Evolutionary conservation across 1,284 basidiomycete genomes (phyloP).

Genomic region (Trametes sp.): DNA sequence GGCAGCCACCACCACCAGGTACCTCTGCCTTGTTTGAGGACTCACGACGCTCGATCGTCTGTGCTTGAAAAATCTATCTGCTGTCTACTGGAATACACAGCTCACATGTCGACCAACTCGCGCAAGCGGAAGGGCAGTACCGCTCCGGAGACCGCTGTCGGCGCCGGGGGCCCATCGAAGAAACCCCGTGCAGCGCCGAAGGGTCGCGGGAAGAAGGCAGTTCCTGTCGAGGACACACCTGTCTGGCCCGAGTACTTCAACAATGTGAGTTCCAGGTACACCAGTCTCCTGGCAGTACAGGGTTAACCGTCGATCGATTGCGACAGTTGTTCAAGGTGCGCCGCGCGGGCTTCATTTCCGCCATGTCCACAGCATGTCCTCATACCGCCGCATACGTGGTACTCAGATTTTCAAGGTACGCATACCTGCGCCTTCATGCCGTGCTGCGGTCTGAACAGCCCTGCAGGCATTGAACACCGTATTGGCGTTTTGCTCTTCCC

Average conservation of each 20-base stretch:
- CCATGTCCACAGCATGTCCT: not conserved
- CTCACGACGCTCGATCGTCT: not conserved
- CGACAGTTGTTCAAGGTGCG: conserved; percentile 38
- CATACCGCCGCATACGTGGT: not conserved
- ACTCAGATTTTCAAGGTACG: conserved; percentile 35
- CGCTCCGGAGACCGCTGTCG: not conserved
- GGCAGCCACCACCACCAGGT: not conserved
- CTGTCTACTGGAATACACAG: not conserved
- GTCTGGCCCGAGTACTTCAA: conserved; percentile 69
- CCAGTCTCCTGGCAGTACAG: not conserved
- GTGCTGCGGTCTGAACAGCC: not conserved
- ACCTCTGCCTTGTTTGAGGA: too few relatives aligned
- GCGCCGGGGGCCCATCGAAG: conserved; percentile 15
- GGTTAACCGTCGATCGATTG: not conserved
- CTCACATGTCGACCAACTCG: conserved; percentile 19
- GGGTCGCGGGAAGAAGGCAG: conserved; percentile 38
- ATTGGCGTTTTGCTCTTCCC: conserved; percentile 85
- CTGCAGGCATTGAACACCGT: conserved; percentile 87
- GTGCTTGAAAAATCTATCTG: not conserved
- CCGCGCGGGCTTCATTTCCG: not conserved
- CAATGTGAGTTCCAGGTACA: conserved; percentile 47
- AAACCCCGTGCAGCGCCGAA: conserved; percentile 33
- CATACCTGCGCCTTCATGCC: not conserved
- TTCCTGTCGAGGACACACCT: conserved; percentile 28
- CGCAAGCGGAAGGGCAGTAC: conserved; percentile 27